Evolutionary conservation across 768 basidiomycete genomes (phyloP), one percentile per base, ranked within the genome.

Genomic region (Nidularia pulvinata): DNA sequence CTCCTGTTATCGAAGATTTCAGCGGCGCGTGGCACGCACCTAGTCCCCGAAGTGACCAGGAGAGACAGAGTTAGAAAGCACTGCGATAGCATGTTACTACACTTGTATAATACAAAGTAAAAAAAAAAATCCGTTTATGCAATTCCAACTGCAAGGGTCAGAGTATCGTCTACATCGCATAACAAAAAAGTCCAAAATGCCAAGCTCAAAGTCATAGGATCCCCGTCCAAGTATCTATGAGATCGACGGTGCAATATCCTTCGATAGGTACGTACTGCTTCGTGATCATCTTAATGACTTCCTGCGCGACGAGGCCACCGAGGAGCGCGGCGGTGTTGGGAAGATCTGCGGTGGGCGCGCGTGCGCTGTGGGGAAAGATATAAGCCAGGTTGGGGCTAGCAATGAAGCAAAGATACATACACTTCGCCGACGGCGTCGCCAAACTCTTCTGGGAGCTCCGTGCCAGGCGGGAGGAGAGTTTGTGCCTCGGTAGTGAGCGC

Each of bases 231-330:
- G 84, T 85, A 49, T 89, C 89, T 32, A 93, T 78, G 56, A 97
- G 79, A 71, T 98, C 95, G 47, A 96, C 75, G 22, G 93, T 78
- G 60, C 89, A 91, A 58, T 88, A 88, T 11, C 93, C 91, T 56
- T 88, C 84, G 57, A 96, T 81, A 6, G 97, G 95, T 11, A 95
- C 81, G 65, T 99, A 99, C 69, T 99, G 97, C 62, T 85, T 86
- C 53, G 96, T 99, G 62, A 96, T 88, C 72, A 98, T 80, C 80
- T 99, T 98, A 79, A 98, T 98, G 5, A 87, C 86, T 66, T 99
- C 97, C 61, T 99, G 97, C 25, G 95, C 94, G 16, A 98, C 88
- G 35, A 98, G 69, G 2, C 97, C 97, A 1, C 97, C 97, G 0
- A 98, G 75, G 63, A 98, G 85, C 1, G 95, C 95, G 0, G 96